Evolutionary conservation across 257 asterid genomes (phyloP), one percentile per base, ranked within the genome.

Genomic region (Forsythia viridissima): DNA sequence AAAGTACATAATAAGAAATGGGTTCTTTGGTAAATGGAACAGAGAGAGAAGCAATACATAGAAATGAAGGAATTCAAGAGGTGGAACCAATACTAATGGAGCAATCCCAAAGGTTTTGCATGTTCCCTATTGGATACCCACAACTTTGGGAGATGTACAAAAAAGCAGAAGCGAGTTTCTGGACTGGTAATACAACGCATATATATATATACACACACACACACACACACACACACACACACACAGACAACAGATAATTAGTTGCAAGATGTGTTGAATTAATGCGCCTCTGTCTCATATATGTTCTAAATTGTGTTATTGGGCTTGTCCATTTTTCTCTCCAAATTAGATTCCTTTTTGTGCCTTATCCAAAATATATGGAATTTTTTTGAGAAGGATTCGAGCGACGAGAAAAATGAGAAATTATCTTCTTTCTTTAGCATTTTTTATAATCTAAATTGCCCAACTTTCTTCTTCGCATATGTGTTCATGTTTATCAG

Each of bases 141-240:
- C 93, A 87, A 79, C 79, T 91, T 76, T 92, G 96, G 96, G 91
- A 91, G 90, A 89, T 92, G 93, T 92, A 92, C 88, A 92, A 92
- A 90, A 92, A 91, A 77, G 91, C 94, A 37, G 72, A 82, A 80
- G 91, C 96, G 73, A 89, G 94, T 80, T 91, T 92, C 72, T 92
- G 93, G 94, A 89, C 96, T 34, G 94, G 92, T 91, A 89, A 63
- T 73, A 21, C 46, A 20, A 20, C 13, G 67, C 67, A 41, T 80
- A 34, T 43, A 10, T 48, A 24, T 24, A 24, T 24, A 24, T 24
- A 24, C 0, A 24, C 24, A 24, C 20, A 41, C 46, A 51, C 46
- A 20, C 75, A 1, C 34, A 1, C 34, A 1, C 34, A 1, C 34
- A 1, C 34, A 30, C 34, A 30, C 34, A 30, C 34, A 30, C 34